Conservation (phyloP, 169 alveolate species). For the Plasmodium coatneyi region DNA sequence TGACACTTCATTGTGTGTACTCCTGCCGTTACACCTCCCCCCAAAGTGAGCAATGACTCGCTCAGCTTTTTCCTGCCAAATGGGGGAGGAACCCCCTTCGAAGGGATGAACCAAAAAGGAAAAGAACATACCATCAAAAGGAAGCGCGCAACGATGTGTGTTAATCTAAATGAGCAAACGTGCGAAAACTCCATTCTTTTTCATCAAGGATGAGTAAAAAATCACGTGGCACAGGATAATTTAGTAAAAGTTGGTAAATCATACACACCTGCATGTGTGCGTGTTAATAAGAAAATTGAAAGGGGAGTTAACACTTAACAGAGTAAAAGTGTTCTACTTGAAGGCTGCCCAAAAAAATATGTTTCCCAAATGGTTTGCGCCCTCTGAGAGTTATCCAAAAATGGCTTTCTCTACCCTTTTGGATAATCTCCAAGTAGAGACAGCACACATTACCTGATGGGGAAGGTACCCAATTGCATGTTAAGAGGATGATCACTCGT, state of each 20-base stretch:
- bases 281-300: background rate
- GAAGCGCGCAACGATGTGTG: background rate
- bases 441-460: background rate
- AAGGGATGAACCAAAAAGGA: background rate
- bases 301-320: background rate
- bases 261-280: background rate
- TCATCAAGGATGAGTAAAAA: background rate
- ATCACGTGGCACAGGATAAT: background rate
- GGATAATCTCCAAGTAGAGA: background rate
- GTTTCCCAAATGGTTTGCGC: background rate
- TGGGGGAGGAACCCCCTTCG: background rate
- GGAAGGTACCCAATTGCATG: background rate
- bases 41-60: background rate
- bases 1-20: background rate
- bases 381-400: background rate
- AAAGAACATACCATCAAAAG: background rate
- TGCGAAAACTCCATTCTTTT: background rate
- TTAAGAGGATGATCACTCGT: background rate
- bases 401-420: background rate
- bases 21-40: background rate
- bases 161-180: background rate
- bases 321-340: background rate
- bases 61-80: background rate
- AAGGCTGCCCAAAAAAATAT: background rate
- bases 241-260: background rate